Percentiles rank a stretch among this genome's conserved stretches.
Conservation (phyloP, 805 yeast species). For the Ogataea pini region DNA sequence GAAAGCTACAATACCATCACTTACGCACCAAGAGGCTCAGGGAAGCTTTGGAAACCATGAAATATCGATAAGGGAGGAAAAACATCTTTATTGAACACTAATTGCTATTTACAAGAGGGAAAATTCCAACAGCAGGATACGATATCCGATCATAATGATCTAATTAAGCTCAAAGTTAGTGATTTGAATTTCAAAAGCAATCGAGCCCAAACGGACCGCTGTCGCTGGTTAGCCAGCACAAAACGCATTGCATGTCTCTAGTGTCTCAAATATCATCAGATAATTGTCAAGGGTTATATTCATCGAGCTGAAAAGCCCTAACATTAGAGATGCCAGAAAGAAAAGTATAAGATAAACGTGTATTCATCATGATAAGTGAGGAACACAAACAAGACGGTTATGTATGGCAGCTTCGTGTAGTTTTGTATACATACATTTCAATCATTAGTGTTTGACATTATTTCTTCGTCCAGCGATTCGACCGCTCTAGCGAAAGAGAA, state of each 20-base stretch:
- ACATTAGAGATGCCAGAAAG: conserved; percentile 95
- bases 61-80: too few species aligned
- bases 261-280: conserved; percentile 44
- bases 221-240: neutral
- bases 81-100: neutral
- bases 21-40: conserved; percentile 63
- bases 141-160: neutral
- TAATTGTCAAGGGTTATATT: conserved; percentile 70
- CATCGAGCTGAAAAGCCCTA: conserved; percentile 78
- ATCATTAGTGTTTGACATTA: neutral
- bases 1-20: conserved; percentile 49
- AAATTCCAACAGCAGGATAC: neutral
- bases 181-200: neutral
- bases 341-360: conserved; percentile 37
- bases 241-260: neutral
- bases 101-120: neutral
- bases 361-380: conserved; percentile 26
- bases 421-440: conserved; percentile 4
- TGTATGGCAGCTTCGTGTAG: neutral
- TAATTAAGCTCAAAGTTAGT: conserved; percentile 5
- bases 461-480: neutral
- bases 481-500: neutral
- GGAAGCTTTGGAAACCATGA: conserved; percentile 58
- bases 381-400: neutral
- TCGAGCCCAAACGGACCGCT: neutral